Evolutionary conservation across 768 basidiomycete species (phyloP).

Genomic region (Hericium coralloides): DNA sequence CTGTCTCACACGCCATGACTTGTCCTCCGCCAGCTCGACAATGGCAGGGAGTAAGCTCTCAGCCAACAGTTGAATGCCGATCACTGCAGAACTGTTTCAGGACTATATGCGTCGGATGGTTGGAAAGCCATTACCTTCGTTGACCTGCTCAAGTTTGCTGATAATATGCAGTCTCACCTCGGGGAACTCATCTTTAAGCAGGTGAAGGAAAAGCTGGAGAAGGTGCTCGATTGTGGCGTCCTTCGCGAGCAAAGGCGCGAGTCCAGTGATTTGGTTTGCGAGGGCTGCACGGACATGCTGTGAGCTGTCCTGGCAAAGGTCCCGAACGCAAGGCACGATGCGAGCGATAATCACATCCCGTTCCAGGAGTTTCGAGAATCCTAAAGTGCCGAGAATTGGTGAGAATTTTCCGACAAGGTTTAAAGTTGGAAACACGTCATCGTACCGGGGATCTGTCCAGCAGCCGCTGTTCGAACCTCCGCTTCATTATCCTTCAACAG

Average conservation of each 20-base stretch:
- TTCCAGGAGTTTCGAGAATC: constrained; percentile 90
- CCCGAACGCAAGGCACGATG: constrained; percentile 90
- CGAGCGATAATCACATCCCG: constrained; percentile 89
- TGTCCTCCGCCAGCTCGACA: constrained; percentile 96
- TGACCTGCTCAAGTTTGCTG: constrained; percentile 95
- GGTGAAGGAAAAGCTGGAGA: constrained; percentile 91
- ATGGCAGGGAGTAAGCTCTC: constrained; percentile 96
- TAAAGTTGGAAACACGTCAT: background rate
- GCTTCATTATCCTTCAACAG: constrained; percentile 98
- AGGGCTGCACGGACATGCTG: constrained; percentile 97
- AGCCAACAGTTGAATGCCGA: constrained; percentile 90
- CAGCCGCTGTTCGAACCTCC: constrained; percentile 92
- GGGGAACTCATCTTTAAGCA: constrained; percentile 97
- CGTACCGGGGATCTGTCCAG: constrained; percentile 93
- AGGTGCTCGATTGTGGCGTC: constrained; percentile 94
- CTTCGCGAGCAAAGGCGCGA: constrained; percentile 89
- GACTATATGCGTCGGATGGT: constrained; percentile 4
- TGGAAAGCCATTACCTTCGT: constrained; percentile 48
- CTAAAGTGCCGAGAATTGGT: constrained; percentile 32
- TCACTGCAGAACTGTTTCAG: constrained; percentile 45
- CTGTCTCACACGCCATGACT: constrained; percentile 98
- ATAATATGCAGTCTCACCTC: constrained; percentile 97
- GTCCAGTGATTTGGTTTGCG: constrained; percentile 91
- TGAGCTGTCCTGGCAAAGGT: constrained; percentile 86
- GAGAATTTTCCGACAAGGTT: constrained; percentile 5